phyloP scores from a whole-genome alignment of 2,329 filamentous ascomycete species.

The Knufia fluminis region DNA sequence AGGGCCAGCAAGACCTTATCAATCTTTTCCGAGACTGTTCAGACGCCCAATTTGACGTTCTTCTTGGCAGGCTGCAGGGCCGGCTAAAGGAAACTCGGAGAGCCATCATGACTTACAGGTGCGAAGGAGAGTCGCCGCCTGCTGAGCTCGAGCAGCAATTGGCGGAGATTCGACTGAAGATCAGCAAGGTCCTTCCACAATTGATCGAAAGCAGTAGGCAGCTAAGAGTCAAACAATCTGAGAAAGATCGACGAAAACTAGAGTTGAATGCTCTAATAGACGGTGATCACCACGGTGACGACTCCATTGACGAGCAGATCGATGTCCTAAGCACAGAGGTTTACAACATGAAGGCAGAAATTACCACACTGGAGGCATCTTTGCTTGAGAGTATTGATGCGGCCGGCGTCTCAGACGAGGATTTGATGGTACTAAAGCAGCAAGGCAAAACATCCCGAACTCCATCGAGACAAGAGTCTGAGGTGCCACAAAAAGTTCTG shows the following conservation, averaged over 20 bases:
- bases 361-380: neutral
- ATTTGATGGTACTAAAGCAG: neutral
- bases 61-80: neutral
- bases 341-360: constrained; percentile 1
- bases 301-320: constrained; percentile 12
- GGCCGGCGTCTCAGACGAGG: neutral
- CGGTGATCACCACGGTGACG: constrained; percentile 15
- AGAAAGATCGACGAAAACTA: constrained; percentile 21
- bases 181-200: neutral
- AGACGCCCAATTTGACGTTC: neutral
- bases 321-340: constrained; percentile 10
- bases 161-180: neutral
- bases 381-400: constrained; percentile 2
- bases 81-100: constrained; percentile 3
- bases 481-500: constrained; percentile 14
- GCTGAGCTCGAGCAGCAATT: neutral
- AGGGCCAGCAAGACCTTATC: neutral
- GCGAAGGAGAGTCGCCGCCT: constrained; percentile 6
- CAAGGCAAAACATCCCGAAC: neutral
- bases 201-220: constrained; percentile 16
- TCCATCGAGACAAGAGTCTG: neutral
- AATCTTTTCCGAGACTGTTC: neutral
- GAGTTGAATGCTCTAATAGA: constrained; percentile 4
- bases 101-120: constrained; percentile 5
- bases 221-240: constrained; percentile 29